A percentile compares a stretch with the other conserved stretches of the same genome.
These are phyloP conservation scores for Teratosphaeria destructans DNA, from an alignment of 2,329 filamentous ascomycete species.

Conservation along the genomic window DNA sequence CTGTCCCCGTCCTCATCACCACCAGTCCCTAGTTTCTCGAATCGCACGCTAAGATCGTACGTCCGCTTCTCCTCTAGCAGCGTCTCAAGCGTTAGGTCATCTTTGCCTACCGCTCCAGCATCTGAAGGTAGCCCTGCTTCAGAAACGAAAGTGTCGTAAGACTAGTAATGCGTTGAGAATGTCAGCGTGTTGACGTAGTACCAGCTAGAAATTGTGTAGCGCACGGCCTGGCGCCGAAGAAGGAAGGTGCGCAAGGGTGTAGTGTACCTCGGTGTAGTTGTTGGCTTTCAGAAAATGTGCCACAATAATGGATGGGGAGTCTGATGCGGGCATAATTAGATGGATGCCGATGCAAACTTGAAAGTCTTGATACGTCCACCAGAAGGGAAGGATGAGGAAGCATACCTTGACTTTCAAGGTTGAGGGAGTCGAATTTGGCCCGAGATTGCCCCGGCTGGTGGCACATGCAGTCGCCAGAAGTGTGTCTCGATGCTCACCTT, in stretches of 20 bases:
- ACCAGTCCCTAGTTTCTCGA: slow-evolving; percentile 44
- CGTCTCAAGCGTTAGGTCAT: slow-evolving; percentile 46
- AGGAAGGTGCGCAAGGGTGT: not conserved
- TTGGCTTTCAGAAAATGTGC: slow-evolving; percentile 28
- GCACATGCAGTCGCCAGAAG: too few relatives aligned
- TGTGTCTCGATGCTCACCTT: too few relatives aligned
- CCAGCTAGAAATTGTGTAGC: not conserved
- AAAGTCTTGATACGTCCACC: not conserved
- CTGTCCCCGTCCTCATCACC: slow-evolving; percentile 17
- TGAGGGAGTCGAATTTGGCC: not conserved
- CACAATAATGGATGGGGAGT: slow-evolving; percentile 27
- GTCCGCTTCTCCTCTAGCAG: slow-evolving; percentile 51
- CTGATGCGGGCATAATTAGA: slow-evolving; percentile 20
- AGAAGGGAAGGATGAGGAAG: too few relatives aligned
- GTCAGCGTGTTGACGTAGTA: not conserved
- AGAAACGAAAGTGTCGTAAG: slow-evolving; percentile 46
- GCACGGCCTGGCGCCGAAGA: not conserved
- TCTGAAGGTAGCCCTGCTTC: slow-evolving; percentile 46
- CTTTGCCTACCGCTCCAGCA: slow-evolving; percentile 32
- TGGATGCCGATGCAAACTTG: not conserved
- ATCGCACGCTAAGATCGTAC: slow-evolving; percentile 45
- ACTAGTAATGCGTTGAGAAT: slow-evolving; percentile 28
- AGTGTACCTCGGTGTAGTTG: slow-evolving; percentile 25
- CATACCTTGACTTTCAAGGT: too few relatives aligned
- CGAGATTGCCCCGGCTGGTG: not conserved